phyloP scores from a whole-genome alignment of 2,329 filamentous ascomycete species.

The Phaeosphaeria sp. region DNA sequence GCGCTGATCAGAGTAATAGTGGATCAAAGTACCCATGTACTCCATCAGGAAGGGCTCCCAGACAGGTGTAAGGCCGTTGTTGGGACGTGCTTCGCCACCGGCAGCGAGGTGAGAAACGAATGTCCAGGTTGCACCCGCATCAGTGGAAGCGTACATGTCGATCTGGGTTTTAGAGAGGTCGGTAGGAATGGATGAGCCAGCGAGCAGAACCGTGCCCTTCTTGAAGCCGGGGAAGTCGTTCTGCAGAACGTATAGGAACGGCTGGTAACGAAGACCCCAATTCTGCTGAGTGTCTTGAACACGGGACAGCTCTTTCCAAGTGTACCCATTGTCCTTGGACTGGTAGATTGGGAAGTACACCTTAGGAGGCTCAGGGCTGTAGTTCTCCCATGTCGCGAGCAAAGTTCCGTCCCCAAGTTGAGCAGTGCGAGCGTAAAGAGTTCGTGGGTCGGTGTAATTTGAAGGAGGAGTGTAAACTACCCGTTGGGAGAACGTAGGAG shows the following conservation, averaged over 20 bases:
- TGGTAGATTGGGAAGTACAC: slow-evolving; percentile 56
- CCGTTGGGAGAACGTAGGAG: slow-evolving; percentile 39
- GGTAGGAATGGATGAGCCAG: slow-evolving; percentile 66
- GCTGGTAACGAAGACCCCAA: slow-evolving; percentile 73
- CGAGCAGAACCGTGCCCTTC: slow-evolving; percentile 68
- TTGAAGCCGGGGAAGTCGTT: slow-evolving; percentile 63
- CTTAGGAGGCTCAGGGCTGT: slow-evolving; percentile 54
- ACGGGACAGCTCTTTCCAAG: slow-evolving; percentile 69
- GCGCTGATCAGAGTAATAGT: slow-evolving; percentile 76
- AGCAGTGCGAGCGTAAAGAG: slow-evolving; percentile 60
- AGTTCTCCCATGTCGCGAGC: slow-evolving; percentile 64
- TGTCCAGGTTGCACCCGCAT: slow-evolving; percentile 68
- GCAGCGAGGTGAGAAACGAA: slow-evolving; percentile 71
- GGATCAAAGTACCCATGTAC: slow-evolving; percentile 65
- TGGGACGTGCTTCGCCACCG: slow-evolving; percentile 67
- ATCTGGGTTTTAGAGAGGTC: slow-evolving; percentile 70
- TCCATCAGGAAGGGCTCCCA: slow-evolving; percentile 75
- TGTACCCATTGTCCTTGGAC: slow-evolving; percentile 56
- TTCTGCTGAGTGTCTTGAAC: slow-evolving; percentile 71
- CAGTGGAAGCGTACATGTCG: slow-evolving; percentile 70
- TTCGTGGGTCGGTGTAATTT: slow-evolving; percentile 54
- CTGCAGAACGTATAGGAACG: slow-evolving; percentile 70
- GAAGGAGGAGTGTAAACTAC: slow-evolving; percentile 54
- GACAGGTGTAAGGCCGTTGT: slow-evolving; percentile 71
- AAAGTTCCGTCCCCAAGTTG: slow-evolving; percentile 54